Conservation (phyloP, 2,329 filamentous ascomycete genomes). For the Trichoderma semiorbis region DNA sequence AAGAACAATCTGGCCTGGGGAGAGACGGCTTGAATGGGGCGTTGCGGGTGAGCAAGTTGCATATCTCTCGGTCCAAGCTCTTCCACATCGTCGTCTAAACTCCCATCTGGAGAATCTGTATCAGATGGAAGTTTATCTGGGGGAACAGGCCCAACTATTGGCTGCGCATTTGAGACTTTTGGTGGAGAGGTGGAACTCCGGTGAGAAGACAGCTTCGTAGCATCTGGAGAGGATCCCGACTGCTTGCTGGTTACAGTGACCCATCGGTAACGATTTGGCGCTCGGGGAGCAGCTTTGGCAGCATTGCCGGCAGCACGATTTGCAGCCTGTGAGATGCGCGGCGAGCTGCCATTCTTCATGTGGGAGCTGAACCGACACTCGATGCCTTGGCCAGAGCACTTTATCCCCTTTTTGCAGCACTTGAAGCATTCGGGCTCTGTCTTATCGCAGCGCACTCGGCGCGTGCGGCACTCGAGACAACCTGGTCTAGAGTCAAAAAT, state of each 20-base stretch:
- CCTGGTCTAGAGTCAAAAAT: not conserved
- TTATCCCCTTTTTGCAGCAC: slow-evolving; percentile 14
- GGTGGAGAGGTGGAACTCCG: not conserved
- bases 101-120: not conserved
- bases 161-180: not conserved
- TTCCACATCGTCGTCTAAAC: not conserved
- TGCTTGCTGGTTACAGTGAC: slow-evolving; percentile 6
- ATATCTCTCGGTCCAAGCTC: not conserved
- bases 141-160: not conserved
- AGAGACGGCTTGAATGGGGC: not conserved
- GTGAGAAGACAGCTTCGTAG: not conserved
- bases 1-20: slow-evolving; percentile 4
- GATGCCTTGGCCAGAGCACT: slow-evolving; percentile 9
- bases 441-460: slow-evolving; percentile 14
- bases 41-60: not conserved
- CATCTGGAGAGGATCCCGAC: not conserved
- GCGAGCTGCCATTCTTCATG: not conserved
- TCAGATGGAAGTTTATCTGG: not conserved
- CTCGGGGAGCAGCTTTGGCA: not conserved
- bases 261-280: slow-evolving; percentile 2
- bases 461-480: slow-evolving; percentile 13
- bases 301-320: not conserved
- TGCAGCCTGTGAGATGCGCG: not conserved
- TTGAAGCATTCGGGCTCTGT: slow-evolving; percentile 14
- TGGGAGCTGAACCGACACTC: slow-evolving; percentile 12